Conservation (phyloP, 192 early-diverging fungal species). For the Gryganskiella cystojenkinii region DNA sequence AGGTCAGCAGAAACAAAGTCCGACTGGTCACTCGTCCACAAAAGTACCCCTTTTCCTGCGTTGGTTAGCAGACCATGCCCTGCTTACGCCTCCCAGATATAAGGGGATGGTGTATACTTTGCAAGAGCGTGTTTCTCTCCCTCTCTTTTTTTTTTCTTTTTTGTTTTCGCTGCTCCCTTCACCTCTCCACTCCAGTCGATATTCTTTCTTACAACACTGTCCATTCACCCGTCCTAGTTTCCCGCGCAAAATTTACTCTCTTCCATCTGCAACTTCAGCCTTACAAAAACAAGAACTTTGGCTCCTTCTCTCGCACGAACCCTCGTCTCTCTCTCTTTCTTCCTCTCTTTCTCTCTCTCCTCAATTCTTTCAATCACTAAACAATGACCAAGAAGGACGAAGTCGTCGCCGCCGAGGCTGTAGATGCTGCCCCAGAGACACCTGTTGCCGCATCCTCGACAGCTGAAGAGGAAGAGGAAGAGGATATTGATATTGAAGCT, state of each 20-base stretch:
- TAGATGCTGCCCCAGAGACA: constrained; percentile 11
- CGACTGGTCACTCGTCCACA: no score
- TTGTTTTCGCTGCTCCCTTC: no score
- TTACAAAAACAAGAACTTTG: no score
- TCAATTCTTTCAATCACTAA: neutral
- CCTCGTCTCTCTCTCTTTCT: neutral
- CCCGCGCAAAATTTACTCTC: neutral
- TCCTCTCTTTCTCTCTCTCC: neutral
- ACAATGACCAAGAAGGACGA: constrained; percentile 37
- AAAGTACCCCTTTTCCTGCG: no score
- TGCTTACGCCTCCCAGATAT: no score
- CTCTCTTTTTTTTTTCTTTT: neutral
- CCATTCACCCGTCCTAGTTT: neutral
- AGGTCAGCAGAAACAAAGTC: no score
- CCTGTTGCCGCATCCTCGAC: constrained; percentile 2
- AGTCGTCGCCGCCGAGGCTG: constrained; percentile 5
- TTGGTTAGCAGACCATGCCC: no score
- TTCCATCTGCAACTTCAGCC: no score
- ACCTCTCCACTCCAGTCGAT: no score
- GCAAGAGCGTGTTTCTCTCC: neutral
- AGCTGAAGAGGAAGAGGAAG: constrained; percentile 44
- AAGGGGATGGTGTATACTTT: no score
- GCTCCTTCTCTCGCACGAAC: neutral
- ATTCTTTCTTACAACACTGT: neutral
- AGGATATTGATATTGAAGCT: constrained; percentile 41